phyloP scores from a whole-genome alignment of 2,329 filamentous ascomycete genomes.

The Corinectria fuckeliana region DNA sequence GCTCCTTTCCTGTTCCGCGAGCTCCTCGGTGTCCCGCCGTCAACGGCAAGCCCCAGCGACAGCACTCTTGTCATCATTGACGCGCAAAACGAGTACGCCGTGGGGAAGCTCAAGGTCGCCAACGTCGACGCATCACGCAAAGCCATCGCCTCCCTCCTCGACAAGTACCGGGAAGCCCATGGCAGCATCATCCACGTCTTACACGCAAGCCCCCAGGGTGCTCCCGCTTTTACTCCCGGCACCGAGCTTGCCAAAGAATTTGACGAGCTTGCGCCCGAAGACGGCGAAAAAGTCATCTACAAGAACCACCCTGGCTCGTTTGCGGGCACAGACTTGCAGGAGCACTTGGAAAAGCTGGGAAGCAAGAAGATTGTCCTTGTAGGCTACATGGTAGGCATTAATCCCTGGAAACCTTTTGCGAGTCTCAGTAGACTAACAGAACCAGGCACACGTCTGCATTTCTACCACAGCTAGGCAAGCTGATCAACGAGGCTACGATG shows the following conservation, averaged over 20 bases:
- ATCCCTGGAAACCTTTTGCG: neutral
- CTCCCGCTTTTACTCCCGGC: constrained; percentile 69
- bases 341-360: constrained; percentile 52
- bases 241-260: constrained; percentile 68
- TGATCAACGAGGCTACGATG: constrained; percentile 67
- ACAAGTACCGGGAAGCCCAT: constrained; percentile 62
- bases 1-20: constrained; percentile 45
- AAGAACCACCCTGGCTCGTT: constrained; percentile 68
- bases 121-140: constrained; percentile 60
- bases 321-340: constrained; percentile 64
- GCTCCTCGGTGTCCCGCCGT: constrained; percentile 60
- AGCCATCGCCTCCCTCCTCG: constrained; percentile 62
- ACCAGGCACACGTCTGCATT: constrained; percentile 67
- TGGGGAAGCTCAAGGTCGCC: constrained; percentile 62
- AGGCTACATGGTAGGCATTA: constrained; percentile 60
- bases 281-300: constrained; percentile 61
- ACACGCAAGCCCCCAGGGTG: constrained; percentile 64
- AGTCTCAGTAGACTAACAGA: no score
- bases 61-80: constrained; percentile 72
- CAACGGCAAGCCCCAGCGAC: constrained; percentile 63
- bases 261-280: constrained; percentile 60
- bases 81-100: constrained; percentile 73
- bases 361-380: constrained; percentile 66
- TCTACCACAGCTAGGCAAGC: constrained; percentile 69
- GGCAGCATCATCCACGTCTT: constrained; percentile 65